phyloP scores from a whole-genome alignment of 23 red algal species.

The Pyropia haitanensis region DNA sequence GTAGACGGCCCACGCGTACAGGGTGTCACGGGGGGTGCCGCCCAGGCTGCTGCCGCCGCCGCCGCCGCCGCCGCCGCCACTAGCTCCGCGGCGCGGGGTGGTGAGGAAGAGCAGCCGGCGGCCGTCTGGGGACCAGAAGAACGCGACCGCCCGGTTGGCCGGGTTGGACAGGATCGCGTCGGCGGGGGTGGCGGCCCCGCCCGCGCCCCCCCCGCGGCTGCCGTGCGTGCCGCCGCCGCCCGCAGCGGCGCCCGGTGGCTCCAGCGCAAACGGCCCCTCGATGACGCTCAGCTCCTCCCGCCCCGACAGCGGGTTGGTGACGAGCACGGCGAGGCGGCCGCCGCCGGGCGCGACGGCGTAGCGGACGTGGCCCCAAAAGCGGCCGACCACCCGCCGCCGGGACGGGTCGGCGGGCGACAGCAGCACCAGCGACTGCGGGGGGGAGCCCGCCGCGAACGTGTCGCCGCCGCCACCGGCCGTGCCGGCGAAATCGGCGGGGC shows the following conservation, averaged over 20 bases:
- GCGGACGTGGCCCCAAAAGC: conserved; percentile 26
- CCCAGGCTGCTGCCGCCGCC: conserved; percentile 15
- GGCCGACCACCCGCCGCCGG: conserved; percentile 12
- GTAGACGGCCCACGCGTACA: conserved; percentile 34
- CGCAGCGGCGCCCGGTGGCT: conserved; percentile 6
- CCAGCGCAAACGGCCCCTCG: conserved; percentile 37
- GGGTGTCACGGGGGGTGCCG: not conserved
- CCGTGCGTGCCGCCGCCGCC: conserved; percentile 23
- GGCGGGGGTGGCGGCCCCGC: conserved; percentile 15
- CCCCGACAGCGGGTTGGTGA: conserved; percentile 43
- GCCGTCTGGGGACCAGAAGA: conserved; percentile 61
- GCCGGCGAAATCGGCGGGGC: no score
- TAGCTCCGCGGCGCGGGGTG: conserved; percentile 32
- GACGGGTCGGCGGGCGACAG: no score
- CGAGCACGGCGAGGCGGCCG: conserved; percentile 24
- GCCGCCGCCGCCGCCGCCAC: no score
- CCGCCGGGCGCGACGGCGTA: conserved; percentile 54
- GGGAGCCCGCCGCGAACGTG: no score
- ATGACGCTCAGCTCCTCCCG: conserved; percentile 47
- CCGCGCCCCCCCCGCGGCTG: conserved; percentile 22
- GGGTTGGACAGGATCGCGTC: conserved; percentile 57
- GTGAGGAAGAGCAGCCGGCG: conserved; percentile 45
- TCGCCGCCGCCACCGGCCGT: no score
- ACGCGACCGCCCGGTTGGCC: conserved; percentile 33
- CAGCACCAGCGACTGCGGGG: no score